These are phyloP conservation scores for Umbelopsis sp. DNA, from an alignment of 371 early-diverging fungal species.

Conservation along the genomic window DNA sequence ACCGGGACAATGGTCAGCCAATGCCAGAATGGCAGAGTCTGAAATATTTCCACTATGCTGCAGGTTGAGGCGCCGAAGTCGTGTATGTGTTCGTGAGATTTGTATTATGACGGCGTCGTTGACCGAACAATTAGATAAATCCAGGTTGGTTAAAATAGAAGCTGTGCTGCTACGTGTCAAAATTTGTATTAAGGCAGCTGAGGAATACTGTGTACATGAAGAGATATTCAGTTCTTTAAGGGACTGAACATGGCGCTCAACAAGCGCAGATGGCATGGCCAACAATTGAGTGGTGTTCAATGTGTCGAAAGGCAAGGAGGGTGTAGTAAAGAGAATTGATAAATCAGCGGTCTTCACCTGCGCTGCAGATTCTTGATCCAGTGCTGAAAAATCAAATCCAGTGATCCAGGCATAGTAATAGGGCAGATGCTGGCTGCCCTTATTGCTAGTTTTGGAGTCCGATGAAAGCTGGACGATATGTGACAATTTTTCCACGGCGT, in stretches of 20 bases:
- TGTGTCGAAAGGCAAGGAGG: neutral
- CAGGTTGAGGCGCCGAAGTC: neutral
- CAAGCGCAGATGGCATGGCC: neutral
- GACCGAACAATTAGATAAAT: constrained; percentile 12
- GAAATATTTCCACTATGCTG: constrained; percentile 23
- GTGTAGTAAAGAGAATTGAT: neutral
- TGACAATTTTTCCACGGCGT: neutral
- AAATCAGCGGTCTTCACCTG: neutral
- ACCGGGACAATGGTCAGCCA: constrained; percentile 22
- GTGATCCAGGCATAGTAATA: constrained; percentile 1
- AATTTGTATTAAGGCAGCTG: constrained; percentile 1
- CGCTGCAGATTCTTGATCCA: neutral
- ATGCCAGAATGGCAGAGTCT: constrained; percentile 21
- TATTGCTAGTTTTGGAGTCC: neutral
- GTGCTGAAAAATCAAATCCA: neutral
- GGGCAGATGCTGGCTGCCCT: neutral
- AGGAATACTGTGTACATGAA: constrained; percentile 9
- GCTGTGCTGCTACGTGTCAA: neutral
- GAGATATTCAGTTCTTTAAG: constrained; percentile 1
- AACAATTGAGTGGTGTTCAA: neutral
- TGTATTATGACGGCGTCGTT: constrained; percentile 15
- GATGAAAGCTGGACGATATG: neutral
- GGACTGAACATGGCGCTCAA: neutral
- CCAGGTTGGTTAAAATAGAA: neutral
- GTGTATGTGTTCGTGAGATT: neutral